Conservation (phyloP, 306 rosid genomes). For the Cicer chorassanicum region DNA sequence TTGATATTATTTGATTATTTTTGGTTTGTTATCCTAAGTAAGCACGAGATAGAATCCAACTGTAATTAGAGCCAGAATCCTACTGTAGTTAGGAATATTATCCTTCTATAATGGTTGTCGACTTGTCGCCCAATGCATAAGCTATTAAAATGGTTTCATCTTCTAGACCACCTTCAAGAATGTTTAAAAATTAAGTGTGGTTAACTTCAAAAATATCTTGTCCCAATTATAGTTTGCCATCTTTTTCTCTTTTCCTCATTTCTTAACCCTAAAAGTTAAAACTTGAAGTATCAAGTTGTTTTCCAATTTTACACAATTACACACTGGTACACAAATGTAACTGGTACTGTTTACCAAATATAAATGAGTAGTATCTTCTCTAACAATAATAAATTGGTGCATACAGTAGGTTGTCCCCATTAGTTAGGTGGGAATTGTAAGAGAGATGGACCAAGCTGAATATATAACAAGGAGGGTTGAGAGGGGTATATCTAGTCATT, state of each 20-base stretch:
- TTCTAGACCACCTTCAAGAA: constrained; percentile 1
- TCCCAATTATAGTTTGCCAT: background rate
- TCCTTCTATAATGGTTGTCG: constrained; percentile 1
- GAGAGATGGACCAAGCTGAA: background rate
- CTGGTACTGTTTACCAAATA: constrained; percentile 12
- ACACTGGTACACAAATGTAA: constrained; percentile 18
- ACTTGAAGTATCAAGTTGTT: background rate
- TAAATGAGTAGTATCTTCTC: constrained; percentile 22
- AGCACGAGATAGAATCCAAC: background rate
- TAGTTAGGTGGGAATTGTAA: background rate
- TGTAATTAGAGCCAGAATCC: background rate
- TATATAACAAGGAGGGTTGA: constrained; percentile 5
- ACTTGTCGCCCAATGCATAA: background rate
- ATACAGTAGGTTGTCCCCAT: constrained; percentile 21
- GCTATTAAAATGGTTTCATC: background rate
- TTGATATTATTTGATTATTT: background rate
- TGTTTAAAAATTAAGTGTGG: background rate
- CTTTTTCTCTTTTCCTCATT: constrained; percentile 3
- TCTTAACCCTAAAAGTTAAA: constrained; percentile 24
- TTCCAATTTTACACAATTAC: constrained; percentile 2
- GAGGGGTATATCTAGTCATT: background rate
- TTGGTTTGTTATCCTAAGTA: background rate
- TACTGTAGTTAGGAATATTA: background rate
- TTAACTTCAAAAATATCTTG: background rate
- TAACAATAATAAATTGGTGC: constrained; percentile 31